A percentile compares a stretch with the other conserved stretches of the same genome.
Conservation (phyloP, 1,284 basidiomycete genomes). For the Trichosporon faecale region DNA sequence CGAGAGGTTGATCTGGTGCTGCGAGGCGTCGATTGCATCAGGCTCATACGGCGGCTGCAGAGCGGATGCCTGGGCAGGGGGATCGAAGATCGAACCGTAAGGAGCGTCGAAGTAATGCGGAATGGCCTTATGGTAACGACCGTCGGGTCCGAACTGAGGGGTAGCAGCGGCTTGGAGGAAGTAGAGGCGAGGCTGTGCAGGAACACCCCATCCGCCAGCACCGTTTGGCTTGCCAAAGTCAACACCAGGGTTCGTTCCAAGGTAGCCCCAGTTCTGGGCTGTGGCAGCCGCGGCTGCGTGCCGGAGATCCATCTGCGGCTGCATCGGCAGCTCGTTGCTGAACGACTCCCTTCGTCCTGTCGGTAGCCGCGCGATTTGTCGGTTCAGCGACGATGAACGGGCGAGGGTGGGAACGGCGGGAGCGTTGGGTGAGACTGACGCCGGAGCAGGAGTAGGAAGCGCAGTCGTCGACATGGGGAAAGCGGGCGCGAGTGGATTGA, state of each 20-base stretch:
- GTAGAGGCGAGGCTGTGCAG: conserved; percentile 37
- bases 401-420: conserved; percentile 15
- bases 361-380: conserved; percentile 39
- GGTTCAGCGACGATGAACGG: conserved; percentile 38
- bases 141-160: conserved; percentile 43
- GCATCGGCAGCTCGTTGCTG: conserved; percentile 27
- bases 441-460: conserved; percentile 18
- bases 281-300: conserved; percentile 29
- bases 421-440: conserved; percentile 2
- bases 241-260: conserved; percentile 3
- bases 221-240: conserved; percentile 19
- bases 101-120: conserved; percentile 35
- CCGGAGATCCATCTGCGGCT: conserved; percentile 24
- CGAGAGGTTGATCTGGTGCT: conserved; percentile 18
- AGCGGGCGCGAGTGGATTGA: conserved; percentile 6
- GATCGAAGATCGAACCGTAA: conserved; percentile 15
- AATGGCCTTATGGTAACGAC: conserved; percentile 45
- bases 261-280: conserved; percentile 16
- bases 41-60: conserved; percentile 10
- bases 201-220: conserved; percentile 16
- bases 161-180: conserved; percentile 46
- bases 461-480: conserved; percentile 14
- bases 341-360: conserved; percentile 32
- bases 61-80: neutral
- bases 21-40: conserved; percentile 19